Percentiles rank a stretch among this genome's conserved stretches.
Evolutionary conservation across 2,329 filamentous ascomycete genomes (phyloP).

Genomic region (Alternaria solani): DNA sequence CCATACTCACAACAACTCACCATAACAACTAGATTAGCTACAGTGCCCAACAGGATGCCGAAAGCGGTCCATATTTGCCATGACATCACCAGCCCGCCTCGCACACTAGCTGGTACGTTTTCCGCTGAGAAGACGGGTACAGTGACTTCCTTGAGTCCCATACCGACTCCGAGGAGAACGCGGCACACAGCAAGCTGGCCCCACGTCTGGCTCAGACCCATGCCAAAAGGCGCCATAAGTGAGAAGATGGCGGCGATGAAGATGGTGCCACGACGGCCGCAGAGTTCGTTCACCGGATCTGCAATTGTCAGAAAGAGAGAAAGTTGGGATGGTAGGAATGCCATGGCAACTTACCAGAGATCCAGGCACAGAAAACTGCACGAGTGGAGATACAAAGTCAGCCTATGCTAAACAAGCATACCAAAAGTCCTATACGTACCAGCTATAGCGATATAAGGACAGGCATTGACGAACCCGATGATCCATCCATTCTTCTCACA

Average conservation of each 20-base stretch:
- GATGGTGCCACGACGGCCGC: slow-evolving; percentile 45
- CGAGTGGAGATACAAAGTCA: background rate
- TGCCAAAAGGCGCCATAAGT: slow-evolving; percentile 47
- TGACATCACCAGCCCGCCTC: slow-evolving; percentile 58
- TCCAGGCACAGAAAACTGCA: slow-evolving; percentile 34
- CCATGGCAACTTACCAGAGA: slow-evolving; percentile 15
- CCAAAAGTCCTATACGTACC: background rate
- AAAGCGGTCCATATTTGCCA: slow-evolving; percentile 57
- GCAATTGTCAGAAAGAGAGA: background rate
- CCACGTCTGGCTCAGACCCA: slow-evolving; percentile 50
- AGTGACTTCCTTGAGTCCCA: slow-evolving; percentile 57
- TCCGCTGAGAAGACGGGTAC: slow-evolving; percentile 59
- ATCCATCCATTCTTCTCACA: slow-evolving; percentile 46
- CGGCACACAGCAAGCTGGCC: slow-evolving; percentile 51
- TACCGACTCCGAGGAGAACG: slow-evolving; percentile 51
- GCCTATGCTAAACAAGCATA: background rate
- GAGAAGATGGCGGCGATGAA: slow-evolving; percentile 48
- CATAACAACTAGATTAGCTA: slow-evolving; percentile 53
- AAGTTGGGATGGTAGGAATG: background rate
- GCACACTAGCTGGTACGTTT: slow-evolving; percentile 57
- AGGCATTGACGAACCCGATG: slow-evolving; percentile 45
- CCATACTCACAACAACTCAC: background rate
- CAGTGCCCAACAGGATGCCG: too few species aligned
- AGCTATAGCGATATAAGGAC: slow-evolving; percentile 42
- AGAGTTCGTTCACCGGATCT: slow-evolving; percentile 41